Evolutionary conservation across 208 protist species (phyloP).

Genomic region (Leishmania mexicana): DNA sequence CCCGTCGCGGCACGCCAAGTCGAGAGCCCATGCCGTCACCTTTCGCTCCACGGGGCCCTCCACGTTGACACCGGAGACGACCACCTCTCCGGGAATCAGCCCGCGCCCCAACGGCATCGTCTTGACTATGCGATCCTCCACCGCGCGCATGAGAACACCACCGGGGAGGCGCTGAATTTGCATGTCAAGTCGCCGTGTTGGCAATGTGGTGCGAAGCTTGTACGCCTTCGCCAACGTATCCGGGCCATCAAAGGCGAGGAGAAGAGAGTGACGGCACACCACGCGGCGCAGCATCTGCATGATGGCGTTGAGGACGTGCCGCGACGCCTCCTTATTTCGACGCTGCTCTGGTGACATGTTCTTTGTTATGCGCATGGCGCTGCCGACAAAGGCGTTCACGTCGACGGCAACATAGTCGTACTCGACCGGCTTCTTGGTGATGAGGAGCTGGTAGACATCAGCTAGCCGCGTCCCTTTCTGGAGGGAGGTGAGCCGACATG

Average conservation of each 20-base stretch:
- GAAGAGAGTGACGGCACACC: conserved; percentile 53
- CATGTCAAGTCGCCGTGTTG: conserved; percentile 54
- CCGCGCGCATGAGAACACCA: conserved; percentile 60
- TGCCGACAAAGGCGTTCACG: conserved; percentile 59
- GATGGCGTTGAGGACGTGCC: conserved; percentile 61
- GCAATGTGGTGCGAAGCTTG: conserved; percentile 26
- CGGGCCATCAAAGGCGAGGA: conserved; percentile 77
- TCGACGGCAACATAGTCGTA: conserved; percentile 87
- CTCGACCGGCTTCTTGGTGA: conserved; percentile 82
- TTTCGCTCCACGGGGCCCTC: conserved; percentile 81
- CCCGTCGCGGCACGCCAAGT: conserved; percentile 73
- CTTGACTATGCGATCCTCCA: conserved; percentile 81
- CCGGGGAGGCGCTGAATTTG: conserved; percentile 67
- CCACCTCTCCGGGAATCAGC: conserved; percentile 63
- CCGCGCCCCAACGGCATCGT: conserved; percentile 62
- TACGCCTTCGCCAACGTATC: conserved; percentile 63
- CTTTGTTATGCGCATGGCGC: conserved; percentile 68
- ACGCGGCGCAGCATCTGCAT: conserved; percentile 73
- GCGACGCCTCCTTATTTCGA: conserved; percentile 59
- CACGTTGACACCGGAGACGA: conserved; percentile 68
- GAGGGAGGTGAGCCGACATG: conserved; percentile 13
- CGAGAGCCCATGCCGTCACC: conserved; percentile 82
- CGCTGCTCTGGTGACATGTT: conserved; percentile 63
- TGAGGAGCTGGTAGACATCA: conserved; percentile 63
- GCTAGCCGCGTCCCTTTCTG: conserved; percentile 38